A percentile compares a stretch with the other conserved stretches of the same genome.
phyloP scores from a whole-genome alignment of 768 basidiomycete genomes.

The Porphyrellus cyaneotinctus region DNA sequence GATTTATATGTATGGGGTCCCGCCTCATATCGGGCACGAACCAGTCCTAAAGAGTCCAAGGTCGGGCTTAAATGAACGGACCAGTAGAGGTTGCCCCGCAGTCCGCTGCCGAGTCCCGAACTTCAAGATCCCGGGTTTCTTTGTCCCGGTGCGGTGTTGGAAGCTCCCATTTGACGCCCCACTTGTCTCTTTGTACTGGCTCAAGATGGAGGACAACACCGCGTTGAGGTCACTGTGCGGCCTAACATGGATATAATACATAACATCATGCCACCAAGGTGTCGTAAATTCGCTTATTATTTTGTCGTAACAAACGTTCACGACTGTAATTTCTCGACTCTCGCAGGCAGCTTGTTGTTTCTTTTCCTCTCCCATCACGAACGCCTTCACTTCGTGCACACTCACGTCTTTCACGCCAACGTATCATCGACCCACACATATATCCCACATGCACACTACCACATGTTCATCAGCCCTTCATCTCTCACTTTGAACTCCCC shows the following conservation, averaged over 20 bases:
- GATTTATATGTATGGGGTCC: background rate
- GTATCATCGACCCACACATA: conserved; percentile 13
- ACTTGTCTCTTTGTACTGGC: background rate
- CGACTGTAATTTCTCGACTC: too few species aligned
- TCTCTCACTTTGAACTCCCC: conserved; percentile 15
- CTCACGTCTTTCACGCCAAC: conserved; percentile 25
- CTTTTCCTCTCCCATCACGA: conserved; percentile 9
- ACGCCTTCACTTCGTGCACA: conserved; percentile 14
- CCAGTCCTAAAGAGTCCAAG: background rate
- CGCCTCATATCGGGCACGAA: background rate
- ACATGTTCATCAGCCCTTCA: conserved; percentile 26
- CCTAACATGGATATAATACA: background rate
- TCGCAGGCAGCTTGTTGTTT: conserved; percentile 11
- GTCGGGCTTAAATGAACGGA: background rate
- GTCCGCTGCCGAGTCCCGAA: background rate
- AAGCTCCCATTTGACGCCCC: conserved; percentile 7
- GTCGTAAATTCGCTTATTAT: conserved; percentile 20
- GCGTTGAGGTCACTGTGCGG: conserved; percentile 6
- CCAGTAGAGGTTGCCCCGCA: background rate
- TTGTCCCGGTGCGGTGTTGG: conserved; percentile 13
- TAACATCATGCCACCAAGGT: conserved; percentile 10
- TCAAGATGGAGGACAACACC: conserved; percentile 9
- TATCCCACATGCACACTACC: conserved; percentile 27
- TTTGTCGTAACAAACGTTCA: conserved; percentile 3
- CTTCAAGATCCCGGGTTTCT: conserved; percentile 7